Percentiles rank a stretch among this genome's conserved stretches.
Conservation (phyloP, 2,329 filamentous ascomycete genomes). For the Aspergillus hiratsukae region DNA sequence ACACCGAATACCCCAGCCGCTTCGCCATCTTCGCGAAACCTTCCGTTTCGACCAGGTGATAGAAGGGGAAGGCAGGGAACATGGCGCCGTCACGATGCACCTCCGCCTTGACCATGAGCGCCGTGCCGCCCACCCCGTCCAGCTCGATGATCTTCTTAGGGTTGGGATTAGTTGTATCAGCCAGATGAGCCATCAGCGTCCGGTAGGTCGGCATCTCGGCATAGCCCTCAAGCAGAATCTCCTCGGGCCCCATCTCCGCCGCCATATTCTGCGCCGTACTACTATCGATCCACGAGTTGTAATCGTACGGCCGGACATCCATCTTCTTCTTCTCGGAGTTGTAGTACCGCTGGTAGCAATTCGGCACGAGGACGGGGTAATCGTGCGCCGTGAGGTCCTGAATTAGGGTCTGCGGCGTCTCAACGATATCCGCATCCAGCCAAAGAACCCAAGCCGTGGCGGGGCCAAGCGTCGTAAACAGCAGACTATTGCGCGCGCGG, state of each 20-base stretch:
- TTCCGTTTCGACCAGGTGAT: slow-evolving; percentile 95
- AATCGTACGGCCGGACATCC: slow-evolving; percentile 85
- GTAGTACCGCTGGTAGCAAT: slow-evolving; percentile 86
- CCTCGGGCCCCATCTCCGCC: slow-evolving; percentile 77
- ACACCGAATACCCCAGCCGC: slow-evolving; percentile 77
- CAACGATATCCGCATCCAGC: slow-evolving; percentile 88
- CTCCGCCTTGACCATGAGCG: slow-evolving; percentile 89
- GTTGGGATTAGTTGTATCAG: slow-evolving; percentile 47
- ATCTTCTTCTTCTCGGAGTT: slow-evolving; percentile 67
- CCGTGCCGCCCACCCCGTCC: slow-evolving; percentile 91
- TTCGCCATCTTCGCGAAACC: slow-evolving; percentile 97
- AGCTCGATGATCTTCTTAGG: slow-evolving; percentile 66
- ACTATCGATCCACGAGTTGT: slow-evolving; percentile 96
- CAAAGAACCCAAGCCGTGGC: slow-evolving; percentile 94
- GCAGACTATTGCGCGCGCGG: slow-evolving; percentile 83
- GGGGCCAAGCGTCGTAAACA: slow-evolving; percentile 92
- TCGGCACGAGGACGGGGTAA: slow-evolving; percentile 88
- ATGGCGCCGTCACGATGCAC: slow-evolving; percentile 97
- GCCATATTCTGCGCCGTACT: slow-evolving; percentile 71
- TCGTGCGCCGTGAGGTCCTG: slow-evolving; percentile 86
- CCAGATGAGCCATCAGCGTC: slow-evolving; percentile 83
- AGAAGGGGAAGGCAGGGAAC: slow-evolving; percentile 96
- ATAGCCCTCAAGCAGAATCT: slow-evolving; percentile 91
- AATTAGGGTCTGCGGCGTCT: slow-evolving; percentile 78
- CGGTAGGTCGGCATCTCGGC: slow-evolving; percentile 89